Evolutionary conservation across 306 rosid genomes (phyloP), one percentile per base, ranked within the genome.

Genomic region (Acacia acuminata): DNA sequence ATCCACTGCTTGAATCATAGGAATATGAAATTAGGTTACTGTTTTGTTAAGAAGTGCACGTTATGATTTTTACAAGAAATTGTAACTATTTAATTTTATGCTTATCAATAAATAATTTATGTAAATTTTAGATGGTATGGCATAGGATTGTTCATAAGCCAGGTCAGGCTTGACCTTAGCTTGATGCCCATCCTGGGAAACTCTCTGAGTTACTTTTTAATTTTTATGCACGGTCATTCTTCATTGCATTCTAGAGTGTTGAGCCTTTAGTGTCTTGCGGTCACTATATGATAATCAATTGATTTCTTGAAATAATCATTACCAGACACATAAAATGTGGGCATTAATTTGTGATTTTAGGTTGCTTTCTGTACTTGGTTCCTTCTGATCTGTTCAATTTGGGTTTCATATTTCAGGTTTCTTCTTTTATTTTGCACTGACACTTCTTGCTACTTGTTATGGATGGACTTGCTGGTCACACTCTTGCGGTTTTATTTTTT

Each of bases 401-500:
- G 81, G 20, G 50, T 82, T 83, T 77, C 67, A 65, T 82, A 80
- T 88, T 87, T 78, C 97, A 96, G 99, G 99, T 85, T 89, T 81
- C 82, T 85, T 87, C 67, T 13, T 86, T 85, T 96, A 92, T 87
- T 89, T 92, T 88, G 86, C 87, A 50, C 73, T 91, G 82, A 87
- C 90, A 75, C 88, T 88, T 83, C 36, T 90, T 81, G 92, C 94
- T 84, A 84, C 97, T 66, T 94, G 98, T 90, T 86, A 88, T 73
- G 88, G 91, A 72, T 96, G 97, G 99, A 81, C 86, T 32, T 91
- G 90, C 83, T 96, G 99, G 99, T 89, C 94, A 17, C 81, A 90
- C 77, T 88, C 94, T 64, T 94, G 93, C 89, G 98, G 99, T 84
- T 94, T 96, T 85, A 61, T 90, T 77, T 85, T 96, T 82, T 91